Evolutionary conservation across 163 green algal genomes (phyloP).

Genomic region (Prototheca wickerhamii): DNA sequence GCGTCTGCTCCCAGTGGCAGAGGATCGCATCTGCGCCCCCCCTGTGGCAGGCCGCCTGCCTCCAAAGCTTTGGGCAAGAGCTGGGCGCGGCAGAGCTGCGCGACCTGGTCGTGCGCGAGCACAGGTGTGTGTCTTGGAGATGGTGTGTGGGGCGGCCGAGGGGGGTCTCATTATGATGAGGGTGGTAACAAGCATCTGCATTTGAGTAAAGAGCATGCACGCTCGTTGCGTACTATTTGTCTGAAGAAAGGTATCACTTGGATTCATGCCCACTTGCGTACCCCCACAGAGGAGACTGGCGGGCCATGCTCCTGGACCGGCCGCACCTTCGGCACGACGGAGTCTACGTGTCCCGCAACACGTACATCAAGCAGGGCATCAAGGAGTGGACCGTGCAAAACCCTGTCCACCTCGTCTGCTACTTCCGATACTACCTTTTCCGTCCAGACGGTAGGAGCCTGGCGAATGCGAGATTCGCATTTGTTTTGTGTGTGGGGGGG

Average conservation of each 20-base stretch:
- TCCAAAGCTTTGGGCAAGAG: constrained; percentile 40
- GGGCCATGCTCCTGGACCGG: constrained; percentile 59
- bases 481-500: background rate
- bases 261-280: background rate
- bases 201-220: background rate
- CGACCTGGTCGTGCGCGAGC: constrained; percentile 8
- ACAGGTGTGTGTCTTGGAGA: constrained; percentile 9
- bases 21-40: constrained; percentile 16
- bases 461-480: background rate
- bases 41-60: constrained; percentile 60
- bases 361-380: constrained; percentile 65
- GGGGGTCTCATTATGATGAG: background rate
- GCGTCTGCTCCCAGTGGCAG: constrained; percentile 61
- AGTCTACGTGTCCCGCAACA: constrained; percentile 71
- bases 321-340: constrained; percentile 74
- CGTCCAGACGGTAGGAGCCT: constrained; percentile 47
- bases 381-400: constrained; percentile 54
- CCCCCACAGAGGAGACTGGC: constrained; percentile 47
- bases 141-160: background rate
- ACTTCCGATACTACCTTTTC: constrained; percentile 55
- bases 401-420: constrained; percentile 45
- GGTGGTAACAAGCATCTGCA: background rate
- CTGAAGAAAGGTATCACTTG: too few relatives aligned
- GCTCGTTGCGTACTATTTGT: constrained; percentile 3
- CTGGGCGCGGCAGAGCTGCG: constrained; percentile 12